Conservation (phyloP, 192 early-diverging fungal genomes). For the Pilaira anomala region DNA sequence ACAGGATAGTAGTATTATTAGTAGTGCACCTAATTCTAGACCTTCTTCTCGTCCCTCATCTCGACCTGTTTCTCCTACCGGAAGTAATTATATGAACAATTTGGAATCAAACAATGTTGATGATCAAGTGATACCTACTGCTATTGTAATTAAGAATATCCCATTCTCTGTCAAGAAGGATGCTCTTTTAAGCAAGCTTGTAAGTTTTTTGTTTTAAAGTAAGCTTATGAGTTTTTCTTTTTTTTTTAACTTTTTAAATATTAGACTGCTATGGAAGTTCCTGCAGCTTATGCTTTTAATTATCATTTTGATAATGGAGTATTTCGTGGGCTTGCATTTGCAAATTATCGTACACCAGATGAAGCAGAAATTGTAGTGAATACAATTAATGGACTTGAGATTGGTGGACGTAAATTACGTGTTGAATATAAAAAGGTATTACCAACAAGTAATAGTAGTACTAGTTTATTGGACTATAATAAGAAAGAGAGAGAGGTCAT, state of each 20-base stretch:
- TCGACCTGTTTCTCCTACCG: conserved; percentile 6
- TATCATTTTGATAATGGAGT: conserved; percentile 80
- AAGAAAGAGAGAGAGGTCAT: conserved; percentile 51
- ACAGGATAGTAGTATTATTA: background rate
- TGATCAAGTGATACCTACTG: conserved; percentile 56
- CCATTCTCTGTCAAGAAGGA: conserved; percentile 78
- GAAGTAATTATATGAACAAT: background rate
- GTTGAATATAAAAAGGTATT: conserved; percentile 81
- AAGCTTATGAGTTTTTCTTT: background rate
- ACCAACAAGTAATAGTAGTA: conserved; percentile 39
- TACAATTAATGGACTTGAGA: conserved; percentile 66
- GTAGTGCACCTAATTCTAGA: background rate
- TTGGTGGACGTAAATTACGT: conserved; percentile 69
- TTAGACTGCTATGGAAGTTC: conserved; percentile 58
- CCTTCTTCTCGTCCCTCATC: conserved; percentile 17
- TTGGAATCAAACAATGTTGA: conserved; percentile 4
- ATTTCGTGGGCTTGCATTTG: conserved; percentile 80
- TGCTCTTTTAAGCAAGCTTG: conserved; percentile 65
- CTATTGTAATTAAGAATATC: conserved; percentile 84
- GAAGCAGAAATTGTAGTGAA: conserved; percentile 69
- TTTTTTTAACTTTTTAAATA: background rate
- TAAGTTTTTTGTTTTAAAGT: conserved; percentile 17
- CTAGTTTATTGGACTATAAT: conserved; percentile 27
- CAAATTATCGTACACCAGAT: conserved; percentile 74
- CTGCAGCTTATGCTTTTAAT: conserved; percentile 77